Evolutionary conservation across 768 basidiomycete species (phyloP).

Genomic region (Hygrophoropsis aurantiaca): DNA sequence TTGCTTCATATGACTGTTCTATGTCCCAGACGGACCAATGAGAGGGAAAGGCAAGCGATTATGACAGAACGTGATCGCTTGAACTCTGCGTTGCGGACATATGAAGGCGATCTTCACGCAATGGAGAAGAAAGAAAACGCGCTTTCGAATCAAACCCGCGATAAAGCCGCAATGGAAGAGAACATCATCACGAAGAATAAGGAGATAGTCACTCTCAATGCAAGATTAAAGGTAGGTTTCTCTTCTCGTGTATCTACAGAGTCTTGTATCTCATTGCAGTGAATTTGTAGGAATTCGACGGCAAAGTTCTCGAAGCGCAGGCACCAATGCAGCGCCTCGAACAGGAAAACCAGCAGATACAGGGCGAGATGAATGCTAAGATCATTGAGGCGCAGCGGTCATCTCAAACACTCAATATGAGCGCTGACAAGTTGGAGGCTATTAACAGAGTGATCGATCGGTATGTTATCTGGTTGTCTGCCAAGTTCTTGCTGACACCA

Average conservation of each 20-base stretch:
- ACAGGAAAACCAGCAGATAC: conserved; percentile 46
- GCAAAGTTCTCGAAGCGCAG: conserved; percentile 56
- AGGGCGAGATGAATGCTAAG: conserved; percentile 49
- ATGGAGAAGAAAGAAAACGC: conserved; percentile 64
- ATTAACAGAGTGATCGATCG: conserved; percentile 65
- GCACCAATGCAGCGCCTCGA: conserved; percentile 67
- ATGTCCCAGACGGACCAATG: conserved; percentile 54
- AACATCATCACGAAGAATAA: conserved; percentile 57
- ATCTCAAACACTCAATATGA: conserved; percentile 66
- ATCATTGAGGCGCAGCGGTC: conserved; percentile 52
- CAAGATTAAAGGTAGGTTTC: conserved; percentile 51
- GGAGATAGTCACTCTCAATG: conserved; percentile 47
- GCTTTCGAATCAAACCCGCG: conserved; percentile 55
- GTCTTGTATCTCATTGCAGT: conserved; percentile 1
- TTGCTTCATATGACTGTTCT: no score
- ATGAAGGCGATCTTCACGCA: conserved; percentile 60
- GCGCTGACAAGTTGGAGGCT: conserved; percentile 57
- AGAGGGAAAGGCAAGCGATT: conserved; percentile 60
- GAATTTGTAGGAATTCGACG: conserved; percentile 57
- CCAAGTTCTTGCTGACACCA: not conserved
- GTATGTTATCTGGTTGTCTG: conserved; percentile 35
- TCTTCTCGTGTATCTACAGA: not conserved
- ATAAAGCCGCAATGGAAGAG: conserved; percentile 56
- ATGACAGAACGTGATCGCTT: conserved; percentile 63
- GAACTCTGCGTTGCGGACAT: conserved; percentile 45